phyloP scores from a whole-genome alignment of 2,329 filamentous ascomycete genomes.

The Apiospora arundinis region DNA sequence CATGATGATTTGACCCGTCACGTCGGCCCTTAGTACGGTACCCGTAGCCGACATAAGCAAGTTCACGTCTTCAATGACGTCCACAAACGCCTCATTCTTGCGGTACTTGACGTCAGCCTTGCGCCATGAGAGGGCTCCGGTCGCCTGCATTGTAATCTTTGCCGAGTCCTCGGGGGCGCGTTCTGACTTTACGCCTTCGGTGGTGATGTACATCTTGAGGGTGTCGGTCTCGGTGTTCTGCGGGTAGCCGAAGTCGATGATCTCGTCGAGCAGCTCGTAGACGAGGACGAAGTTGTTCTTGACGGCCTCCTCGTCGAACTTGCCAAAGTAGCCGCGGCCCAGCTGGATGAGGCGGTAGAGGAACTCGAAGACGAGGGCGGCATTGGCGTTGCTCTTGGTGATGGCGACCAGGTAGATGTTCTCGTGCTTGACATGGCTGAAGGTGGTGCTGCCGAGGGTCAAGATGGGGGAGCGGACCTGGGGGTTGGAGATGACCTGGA shows the following conservation, averaged over 20 bases:
- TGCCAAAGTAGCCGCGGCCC: constrained; percentile 96
- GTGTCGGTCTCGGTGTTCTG: constrained; percentile 99
- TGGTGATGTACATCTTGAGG: constrained; percentile 99
- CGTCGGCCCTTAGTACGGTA: constrained; percentile 91
- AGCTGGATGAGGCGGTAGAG: constrained; percentile 89
- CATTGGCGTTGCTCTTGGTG: constrained; percentile 99
- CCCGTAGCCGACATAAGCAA: constrained; percentile 98
- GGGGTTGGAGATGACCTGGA: constrained; percentile 98
- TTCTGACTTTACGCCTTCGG: constrained; percentile 95
- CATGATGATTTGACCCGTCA: constrained; percentile 98
- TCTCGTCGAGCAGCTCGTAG: constrained; percentile 97
- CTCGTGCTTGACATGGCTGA: constrained; percentile 99
- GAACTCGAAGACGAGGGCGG: constrained; percentile 97
- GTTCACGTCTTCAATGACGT: constrained; percentile 99
- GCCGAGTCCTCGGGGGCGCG: constrained; percentile 87
- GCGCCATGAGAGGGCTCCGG: constrained; percentile 94
- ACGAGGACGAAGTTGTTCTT: constrained; percentile 99
- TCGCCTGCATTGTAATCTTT: constrained; percentile 99
- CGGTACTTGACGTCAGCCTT: constrained; percentile 98
- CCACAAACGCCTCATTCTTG: constrained; percentile 99
- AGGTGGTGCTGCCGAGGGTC: constrained; percentile 95
- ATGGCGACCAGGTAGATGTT: constrained; percentile 98
- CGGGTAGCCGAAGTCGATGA: constrained; percentile 98
- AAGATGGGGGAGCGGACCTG: constrained; percentile 97
- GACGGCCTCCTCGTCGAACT: constrained; percentile 98